Base-by-base conservation (phyloP, 2,329 filamentous ascomycete species). In the Nectriaceae sp. region DNA sequence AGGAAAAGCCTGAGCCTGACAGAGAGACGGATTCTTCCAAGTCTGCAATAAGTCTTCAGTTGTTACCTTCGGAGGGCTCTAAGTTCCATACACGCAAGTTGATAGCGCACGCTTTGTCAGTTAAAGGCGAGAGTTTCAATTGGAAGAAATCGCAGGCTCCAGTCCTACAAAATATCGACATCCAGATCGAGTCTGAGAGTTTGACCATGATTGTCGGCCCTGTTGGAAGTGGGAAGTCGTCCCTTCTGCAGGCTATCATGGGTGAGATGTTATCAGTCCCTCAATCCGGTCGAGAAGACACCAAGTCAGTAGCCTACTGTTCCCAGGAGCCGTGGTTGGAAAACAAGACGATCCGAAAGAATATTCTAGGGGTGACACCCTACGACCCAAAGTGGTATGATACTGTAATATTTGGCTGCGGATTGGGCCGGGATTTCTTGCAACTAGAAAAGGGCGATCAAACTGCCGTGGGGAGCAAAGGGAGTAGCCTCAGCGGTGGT, bases 401-500 rank as follows among this genome's bases (percentile, higher is more conserved):
- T 6, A 29, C 24, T 6, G 24, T 29, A 6, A 29, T 6, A 6
- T 29, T 13, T 6, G 24, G 6, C 6, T 29, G 24, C 24, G 24
- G 24, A 6, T 13, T 29, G 24, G 24, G 13, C 13, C 6, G 6
- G 24, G 24, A 29, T 13, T 13, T 29, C 6, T 13, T 6, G 24
- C 6, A 6, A 6, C 13, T 29, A 29, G 24, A 37, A n/a, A 8
- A 45, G 13, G 63, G 64, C 10, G 63, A 67, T 29, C 50, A 60
- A 19, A 66, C 64, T 1, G 53, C 59, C 18, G 56, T 69, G 42
- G 66, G 66, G 15, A 62, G 58, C 38, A 61, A 62, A 33, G 65
- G 66, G 4, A 59, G 66, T 42, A 64, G 57, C 35, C 53, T 69
- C 5, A 67, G 64, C 15, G 66, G 66, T 31, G 66, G 66, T 2